Percentiles rank a stretch among this genome's conserved stretches.
These are phyloP conservation scores for Avena atlantica DNA, from an alignment of 176 grass and related monocot species.

Conservation along the genomic window DNA sequence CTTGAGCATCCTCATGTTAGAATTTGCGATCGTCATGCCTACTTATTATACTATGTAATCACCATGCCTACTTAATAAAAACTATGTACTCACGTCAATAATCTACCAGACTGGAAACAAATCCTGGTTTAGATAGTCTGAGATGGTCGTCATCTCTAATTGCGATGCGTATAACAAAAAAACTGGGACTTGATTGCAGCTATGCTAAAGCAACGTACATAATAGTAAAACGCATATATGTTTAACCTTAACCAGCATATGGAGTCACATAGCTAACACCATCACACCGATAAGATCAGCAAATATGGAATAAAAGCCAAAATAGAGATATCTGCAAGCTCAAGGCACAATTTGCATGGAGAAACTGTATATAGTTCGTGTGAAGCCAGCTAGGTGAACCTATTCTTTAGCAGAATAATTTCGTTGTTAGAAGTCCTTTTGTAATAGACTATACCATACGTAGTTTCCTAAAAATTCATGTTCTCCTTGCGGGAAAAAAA, in stretches of 20 bases:
- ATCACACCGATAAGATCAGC: not conserved
- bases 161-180: not conserved
- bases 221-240: not conserved
- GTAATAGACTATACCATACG: too few relatives aligned
- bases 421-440: too few relatives aligned
- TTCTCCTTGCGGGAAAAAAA: too few relatives aligned
- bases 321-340: not conserved
- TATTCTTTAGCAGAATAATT: too few relatives aligned
- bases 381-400: too few relatives aligned
- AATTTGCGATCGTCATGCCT: not conserved
- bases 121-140: not conserved
- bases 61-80: not conserved
- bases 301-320: not conserved
- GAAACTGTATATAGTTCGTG: too few relatives aligned
- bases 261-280: not conserved
- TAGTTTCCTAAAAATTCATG: too few relatives aligned
- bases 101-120: not conserved
- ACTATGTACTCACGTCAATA: not conserved
- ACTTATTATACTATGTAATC: not conserved
- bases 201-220: not conserved
- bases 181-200: not conserved
- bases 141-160: not conserved
- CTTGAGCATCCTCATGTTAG: conserved; percentile 39
- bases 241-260: not conserved
- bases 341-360: too few relatives aligned